Percentiles rank a stretch among this genome's conserved stretches.
These are phyloP conservation scores for Septoria linicola DNA, from an alignment of 2,329 filamentous ascomycete genomes.

Conservation along the genomic window DNA sequence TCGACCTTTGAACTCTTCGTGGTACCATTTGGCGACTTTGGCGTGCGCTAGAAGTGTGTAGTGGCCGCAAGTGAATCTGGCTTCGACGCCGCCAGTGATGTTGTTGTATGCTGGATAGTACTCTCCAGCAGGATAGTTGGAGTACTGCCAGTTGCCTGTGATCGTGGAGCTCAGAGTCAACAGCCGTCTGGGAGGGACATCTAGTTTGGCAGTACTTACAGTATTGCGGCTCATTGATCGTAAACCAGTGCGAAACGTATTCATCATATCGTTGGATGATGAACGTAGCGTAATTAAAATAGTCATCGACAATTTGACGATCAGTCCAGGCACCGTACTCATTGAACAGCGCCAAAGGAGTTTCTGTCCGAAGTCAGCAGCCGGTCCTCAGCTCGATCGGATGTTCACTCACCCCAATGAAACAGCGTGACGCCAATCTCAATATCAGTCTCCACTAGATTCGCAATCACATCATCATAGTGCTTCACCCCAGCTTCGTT, in stretches of 20 bases:
- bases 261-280: conserved; percentile 42
- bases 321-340: conserved; percentile 44
- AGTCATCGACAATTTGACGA: conserved; percentile 41
- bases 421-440: conserved; percentile 48
- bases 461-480: conserved; percentile 51
- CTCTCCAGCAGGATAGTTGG: conserved; percentile 39
- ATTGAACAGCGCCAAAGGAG: conserved; percentile 35
- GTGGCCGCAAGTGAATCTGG: conserved; percentile 36
- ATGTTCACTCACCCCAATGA: conserved; percentile 42
- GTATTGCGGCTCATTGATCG: conserved; percentile 42
- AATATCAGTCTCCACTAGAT: conserved; percentile 44
- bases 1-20: conserved; percentile 43
- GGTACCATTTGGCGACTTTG: conserved; percentile 45
- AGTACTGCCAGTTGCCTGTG: conserved; percentile 41
- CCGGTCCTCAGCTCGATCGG: too few species aligned
- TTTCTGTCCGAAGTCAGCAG: conserved; percentile 1
- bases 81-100: conserved; percentile 44
- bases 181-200: not conserved
- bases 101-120: conserved; percentile 48
- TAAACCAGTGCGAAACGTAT: conserved; percentile 43
- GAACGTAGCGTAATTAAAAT: conserved; percentile 42
- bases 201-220: not conserved
- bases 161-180: not conserved
- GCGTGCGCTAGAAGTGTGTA: conserved; percentile 41
- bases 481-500: conserved; percentile 50